These are phyloP conservation scores for Galerina sulciceps DNA, from an alignment of 768 basidiomycete genomes.

Conservation along the genomic window DNA sequence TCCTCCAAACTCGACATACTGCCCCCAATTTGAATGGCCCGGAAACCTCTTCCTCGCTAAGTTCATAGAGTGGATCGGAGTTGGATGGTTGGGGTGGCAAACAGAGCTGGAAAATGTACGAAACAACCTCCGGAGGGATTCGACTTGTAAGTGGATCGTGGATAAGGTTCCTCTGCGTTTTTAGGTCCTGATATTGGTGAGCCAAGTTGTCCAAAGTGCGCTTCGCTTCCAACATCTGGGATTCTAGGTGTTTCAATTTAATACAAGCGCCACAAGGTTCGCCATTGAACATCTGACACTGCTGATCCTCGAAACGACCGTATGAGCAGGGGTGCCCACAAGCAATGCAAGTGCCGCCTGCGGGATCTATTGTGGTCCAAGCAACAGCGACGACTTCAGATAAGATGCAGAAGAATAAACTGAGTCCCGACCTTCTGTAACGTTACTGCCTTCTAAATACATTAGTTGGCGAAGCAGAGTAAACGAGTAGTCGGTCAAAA, in stretches of 20 bases:
- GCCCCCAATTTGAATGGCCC: background rate
- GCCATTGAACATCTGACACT: background rate
- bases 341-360: too few relatives aligned
- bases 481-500: too few relatives aligned
- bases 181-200: background rate
- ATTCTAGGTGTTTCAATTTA: background rate
- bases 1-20: constrained; percentile 2
- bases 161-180: background rate
- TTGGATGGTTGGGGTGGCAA: background rate
- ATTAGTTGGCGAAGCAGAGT: too few relatives aligned
- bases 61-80: background rate
- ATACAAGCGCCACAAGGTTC: background rate
- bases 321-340: too few relatives aligned
- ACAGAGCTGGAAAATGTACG: background rate
- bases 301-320: too few relatives aligned
- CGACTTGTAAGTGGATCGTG: background rate
- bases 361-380: too few relatives aligned
- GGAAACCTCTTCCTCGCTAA: background rate
- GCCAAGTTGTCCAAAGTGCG: background rate
- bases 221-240: background rate
- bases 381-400: too few relatives aligned
- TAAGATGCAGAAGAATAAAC: too few relatives aligned
- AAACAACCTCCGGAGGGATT: background rate
- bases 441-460: too few relatives aligned
- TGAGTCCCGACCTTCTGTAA: too few relatives aligned